phyloP scores from a whole-genome alignment of 176 grass and related monocot genomes.

The Aegilops longissima region DNA sequence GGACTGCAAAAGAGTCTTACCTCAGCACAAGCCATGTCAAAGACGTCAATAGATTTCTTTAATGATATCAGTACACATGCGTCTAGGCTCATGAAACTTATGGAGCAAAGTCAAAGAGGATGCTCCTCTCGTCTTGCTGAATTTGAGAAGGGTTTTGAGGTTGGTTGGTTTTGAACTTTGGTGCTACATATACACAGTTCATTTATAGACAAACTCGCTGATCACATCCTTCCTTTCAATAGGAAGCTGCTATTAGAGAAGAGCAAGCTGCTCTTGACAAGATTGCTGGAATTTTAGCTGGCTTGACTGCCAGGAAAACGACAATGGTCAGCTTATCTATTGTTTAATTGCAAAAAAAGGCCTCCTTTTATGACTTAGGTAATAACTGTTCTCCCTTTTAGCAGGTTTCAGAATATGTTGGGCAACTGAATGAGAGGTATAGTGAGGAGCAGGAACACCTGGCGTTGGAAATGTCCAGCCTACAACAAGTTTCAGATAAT shows the following conservation, averaged over 20 bases:
- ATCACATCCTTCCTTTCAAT: slow-evolving; percentile 24
- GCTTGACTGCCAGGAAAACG: slow-evolving; percentile 53
- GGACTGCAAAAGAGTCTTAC: slow-evolving; percentile 59
- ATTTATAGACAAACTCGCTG: slow-evolving; percentile 1
- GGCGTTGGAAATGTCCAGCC: slow-evolving; percentile 41
- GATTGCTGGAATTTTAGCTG: slow-evolving; percentile 64
- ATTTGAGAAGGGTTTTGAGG: slow-evolving; percentile 81
- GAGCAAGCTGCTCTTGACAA: slow-evolving; percentile 59
- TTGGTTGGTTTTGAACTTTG: slow-evolving; percentile 23
- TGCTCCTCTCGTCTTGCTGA: slow-evolving; percentile 34
- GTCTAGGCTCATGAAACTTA: slow-evolving; percentile 41
- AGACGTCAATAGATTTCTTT: slow-evolving; percentile 60
- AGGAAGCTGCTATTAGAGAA: slow-evolving; percentile 63
- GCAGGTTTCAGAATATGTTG: slow-evolving; percentile 63
- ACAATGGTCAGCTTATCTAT: slow-evolving; percentile 52
- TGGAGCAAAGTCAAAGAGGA: slow-evolving; percentile 60
- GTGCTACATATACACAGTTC: neutral
- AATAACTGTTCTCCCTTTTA: slow-evolving; percentile 13
- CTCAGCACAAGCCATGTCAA: slow-evolving; percentile 71
- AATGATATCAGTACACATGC: slow-evolving; percentile 40
- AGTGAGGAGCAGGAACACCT: slow-evolving; percentile 46
- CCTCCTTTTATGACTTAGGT: neutral
- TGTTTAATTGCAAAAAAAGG: slow-evolving; percentile 6
- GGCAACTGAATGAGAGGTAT: slow-evolving; percentile 49
- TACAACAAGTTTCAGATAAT: slow-evolving; percentile 53